Evolutionary conservation across 495 filamentous ascomycete species (phyloP), one percentile per base, ranked within the genome.

Genomic region (Platismatia glauca): DNA sequence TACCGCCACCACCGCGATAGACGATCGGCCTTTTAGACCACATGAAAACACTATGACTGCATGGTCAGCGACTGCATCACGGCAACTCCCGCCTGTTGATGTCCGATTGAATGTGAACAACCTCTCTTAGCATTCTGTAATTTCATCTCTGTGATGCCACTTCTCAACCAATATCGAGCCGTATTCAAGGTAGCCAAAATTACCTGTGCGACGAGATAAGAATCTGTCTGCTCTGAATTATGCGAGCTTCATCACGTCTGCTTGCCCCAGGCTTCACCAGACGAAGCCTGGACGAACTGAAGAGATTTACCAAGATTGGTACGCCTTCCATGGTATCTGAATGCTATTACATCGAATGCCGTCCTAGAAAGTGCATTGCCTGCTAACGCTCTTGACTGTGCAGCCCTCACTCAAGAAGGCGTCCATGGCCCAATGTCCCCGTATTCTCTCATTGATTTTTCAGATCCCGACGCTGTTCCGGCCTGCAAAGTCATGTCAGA

Each of bases 401-500:
- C 56, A 84, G 81, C 79, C 7, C 73, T 78, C 69, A 82, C 78
- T 63, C 71, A 72, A 37, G 81, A 84, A 67, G 73, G 69, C 56
- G 72, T 82, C 37, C 71, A 71, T 38, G 78, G 70, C 11, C 78
- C 78, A n/a, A 78, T 74, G 8, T 79, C 76, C 46, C 77, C 80
- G 0, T 78, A 77, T 59, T 58, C 65, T n/a, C 74, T 82, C 34
- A 71, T 81, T 38, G 71, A 81, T 58, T 81, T 97, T 77, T 81
- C 84, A 76, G 76, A 83, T 60, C 79, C 84, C 46, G 75, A 81
- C 15, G 79, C 82, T 16, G 69, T 90, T 38, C 71, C 79, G 22
- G 76, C 76, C 44, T 93, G 88, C 79, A 95, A 93, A 70, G 78
- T 86, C 59, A 91, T 97, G 84, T 87, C 83, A 71, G 94, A 98